Conservation (phyloP, 306 rosid species). For the Gleditsia sinensis region DNA sequence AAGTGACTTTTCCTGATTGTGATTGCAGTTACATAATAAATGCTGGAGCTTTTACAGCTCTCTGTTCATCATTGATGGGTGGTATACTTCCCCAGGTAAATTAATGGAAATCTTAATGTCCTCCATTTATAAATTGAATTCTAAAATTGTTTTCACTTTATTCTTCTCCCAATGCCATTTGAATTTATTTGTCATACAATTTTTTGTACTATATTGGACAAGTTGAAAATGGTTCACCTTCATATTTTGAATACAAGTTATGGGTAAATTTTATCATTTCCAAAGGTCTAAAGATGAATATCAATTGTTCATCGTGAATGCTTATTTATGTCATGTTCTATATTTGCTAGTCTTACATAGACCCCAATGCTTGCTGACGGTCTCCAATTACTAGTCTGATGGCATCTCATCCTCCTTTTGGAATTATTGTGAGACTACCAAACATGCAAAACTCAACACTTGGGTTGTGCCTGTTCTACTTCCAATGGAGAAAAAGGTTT, state of each 20-base stretch:
- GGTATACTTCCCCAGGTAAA: conserved; percentile 86
- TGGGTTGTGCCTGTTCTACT: background rate
- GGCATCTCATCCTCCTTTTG: background rate
- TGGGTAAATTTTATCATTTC: too few relatives aligned
- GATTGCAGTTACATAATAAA: conserved; percentile 73
- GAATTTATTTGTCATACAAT: too few relatives aligned
- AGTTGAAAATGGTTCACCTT: too few relatives aligned
- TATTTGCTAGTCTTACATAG: background rate
- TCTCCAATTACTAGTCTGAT: background rate
- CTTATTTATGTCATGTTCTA: background rate
- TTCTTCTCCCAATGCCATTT: background rate
- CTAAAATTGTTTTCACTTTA: background rate
- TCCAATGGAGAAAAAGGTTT: background rate
- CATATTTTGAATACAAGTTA: too few relatives aligned
- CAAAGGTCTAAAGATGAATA: background rate
- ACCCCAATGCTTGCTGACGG: background rate
- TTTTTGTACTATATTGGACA: too few relatives aligned
- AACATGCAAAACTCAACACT: too few relatives aligned
- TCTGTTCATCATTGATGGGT: conserved; percentile 84
- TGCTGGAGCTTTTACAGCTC: conserved; percentile 85
- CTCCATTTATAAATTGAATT: background rate
- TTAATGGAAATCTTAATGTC: background rate
- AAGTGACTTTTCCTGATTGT: conserved; percentile 31
- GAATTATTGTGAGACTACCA: too few relatives aligned
- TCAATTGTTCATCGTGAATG: background rate